Percentiles rank a stretch among this genome's conserved stretches.
Conservation (phyloP, 2,329 filamentous ascomycete genomes). For the Blumeria graminis region DNA sequence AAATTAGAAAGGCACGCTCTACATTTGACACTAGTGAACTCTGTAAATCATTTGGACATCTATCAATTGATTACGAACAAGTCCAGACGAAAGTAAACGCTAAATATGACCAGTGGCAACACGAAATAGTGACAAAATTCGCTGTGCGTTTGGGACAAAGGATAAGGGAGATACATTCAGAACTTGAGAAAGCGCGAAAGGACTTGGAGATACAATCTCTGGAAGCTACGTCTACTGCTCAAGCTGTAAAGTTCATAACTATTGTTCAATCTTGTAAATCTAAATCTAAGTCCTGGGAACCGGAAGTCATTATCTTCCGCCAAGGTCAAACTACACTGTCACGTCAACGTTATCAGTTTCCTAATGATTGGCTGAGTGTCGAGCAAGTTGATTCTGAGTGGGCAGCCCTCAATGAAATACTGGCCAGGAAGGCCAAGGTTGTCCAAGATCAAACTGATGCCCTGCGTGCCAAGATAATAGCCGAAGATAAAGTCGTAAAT, state of each 20-base stretch:
- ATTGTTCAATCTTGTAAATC: slow-evolving; percentile 91
- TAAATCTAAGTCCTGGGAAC: slow-evolving; percentile 81
- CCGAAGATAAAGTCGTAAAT: slow-evolving; percentile 76
- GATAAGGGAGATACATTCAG: slow-evolving; percentile 78
- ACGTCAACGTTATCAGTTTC: slow-evolving; percentile 82
- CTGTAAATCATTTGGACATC: slow-evolving; percentile 74
- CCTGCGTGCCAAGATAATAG: slow-evolving; percentile 76
- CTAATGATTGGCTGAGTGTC: slow-evolving; percentile 80
- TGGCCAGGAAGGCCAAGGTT: slow-evolving; percentile 80
- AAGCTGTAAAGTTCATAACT: slow-evolving; percentile 95
- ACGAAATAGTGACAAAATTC: slow-evolving; percentile 88
- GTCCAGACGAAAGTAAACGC: slow-evolving; percentile 97
- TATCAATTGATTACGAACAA: slow-evolving; percentile 93
- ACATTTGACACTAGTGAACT: slow-evolving; percentile 97
- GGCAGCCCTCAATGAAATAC: slow-evolving; percentile 76
- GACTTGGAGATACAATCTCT: slow-evolving; percentile 82
- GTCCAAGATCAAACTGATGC: slow-evolving; percentile 93
- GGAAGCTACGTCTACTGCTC: slow-evolving; percentile 82
- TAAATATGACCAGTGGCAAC: slow-evolving; percentile 99
- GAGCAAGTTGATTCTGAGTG: slow-evolving; percentile 94
- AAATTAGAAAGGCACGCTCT: slow-evolving; percentile 81
- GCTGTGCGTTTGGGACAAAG: slow-evolving; percentile 67
- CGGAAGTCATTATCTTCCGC: slow-evolving; percentile 85
- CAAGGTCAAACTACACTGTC: slow-evolving; percentile 84
- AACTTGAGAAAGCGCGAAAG: slow-evolving; percentile 72